Percentiles rank a stretch among this genome's conserved stretches.
phyloP scores from a whole-genome alignment of 495 filamentous ascomycete species.

The Hypoxylon rickii region DNA sequence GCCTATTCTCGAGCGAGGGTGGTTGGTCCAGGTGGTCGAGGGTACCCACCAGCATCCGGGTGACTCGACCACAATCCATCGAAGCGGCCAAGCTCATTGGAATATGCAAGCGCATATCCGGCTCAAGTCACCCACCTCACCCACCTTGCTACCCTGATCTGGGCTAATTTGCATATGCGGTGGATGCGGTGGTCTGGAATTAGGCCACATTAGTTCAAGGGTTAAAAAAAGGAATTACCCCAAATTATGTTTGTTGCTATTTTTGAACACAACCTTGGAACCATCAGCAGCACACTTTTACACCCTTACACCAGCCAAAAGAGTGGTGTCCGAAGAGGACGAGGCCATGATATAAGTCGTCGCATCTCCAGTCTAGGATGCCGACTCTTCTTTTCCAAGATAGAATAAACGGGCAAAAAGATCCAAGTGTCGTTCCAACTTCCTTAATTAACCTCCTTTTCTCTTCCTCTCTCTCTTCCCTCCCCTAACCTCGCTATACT shows the following conservation, averaged over 20 bases:
- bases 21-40: slow-evolving; percentile 44
- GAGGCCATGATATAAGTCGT: slow-evolving; percentile 56
- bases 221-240: slow-evolving; percentile 43
- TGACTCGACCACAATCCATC: slow-evolving; percentile 41
- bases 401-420: slow-evolving; percentile 41
- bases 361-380: slow-evolving; percentile 44
- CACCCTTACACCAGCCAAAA: not conserved
- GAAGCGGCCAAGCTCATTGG: slow-evolving; percentile 47
- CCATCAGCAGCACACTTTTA: no score
- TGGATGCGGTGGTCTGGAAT: slow-evolving; percentile 38
- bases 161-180: slow-evolving; percentile 43
- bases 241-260: slow-evolving; percentile 43
- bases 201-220: slow-evolving; percentile 39
- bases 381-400: slow-evolving; percentile 37
- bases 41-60: slow-evolving; percentile 33
- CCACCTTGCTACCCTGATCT: slow-evolving; percentile 32
- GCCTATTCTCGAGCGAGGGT: slow-evolving; percentile 31
- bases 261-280: slow-evolving; percentile 41
- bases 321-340: slow-evolving; percentile 34
- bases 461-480: slow-evolving; percentile 44
- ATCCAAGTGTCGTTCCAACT: slow-evolving; percentile 55
- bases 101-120: slow-evolving; percentile 51
- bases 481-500: slow-evolving; percentile 22
- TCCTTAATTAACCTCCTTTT: slow-evolving; percentile 43
- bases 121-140: slow-evolving; percentile 36